phyloP scores from a whole-genome alignment of 208 protist genomes.

The Trichomonas vaginalis region DNA sequence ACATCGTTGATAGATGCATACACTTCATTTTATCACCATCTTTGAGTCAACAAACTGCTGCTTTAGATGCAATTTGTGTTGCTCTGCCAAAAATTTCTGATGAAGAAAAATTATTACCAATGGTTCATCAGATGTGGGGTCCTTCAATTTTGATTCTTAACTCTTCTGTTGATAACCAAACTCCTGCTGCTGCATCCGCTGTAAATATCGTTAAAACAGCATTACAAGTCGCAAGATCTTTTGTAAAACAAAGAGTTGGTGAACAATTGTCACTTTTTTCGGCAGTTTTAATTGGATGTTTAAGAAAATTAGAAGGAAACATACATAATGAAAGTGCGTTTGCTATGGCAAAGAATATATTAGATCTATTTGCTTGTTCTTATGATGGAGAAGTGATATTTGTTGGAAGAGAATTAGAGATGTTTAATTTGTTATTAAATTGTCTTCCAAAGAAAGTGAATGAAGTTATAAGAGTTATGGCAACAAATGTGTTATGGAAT shows the following conservation, averaged over 20 bases:
- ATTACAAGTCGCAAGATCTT: background rate
- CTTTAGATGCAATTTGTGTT: background rate
- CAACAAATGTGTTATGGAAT: background rate
- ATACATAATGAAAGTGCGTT: background rate
- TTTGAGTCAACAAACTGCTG: background rate
- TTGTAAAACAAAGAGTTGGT: background rate
- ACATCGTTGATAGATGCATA: background rate
- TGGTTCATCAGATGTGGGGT: constrained; percentile 11
- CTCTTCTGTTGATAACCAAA: background rate
- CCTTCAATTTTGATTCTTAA: background rate
- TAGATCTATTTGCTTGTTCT: background rate
- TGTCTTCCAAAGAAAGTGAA: background rate
- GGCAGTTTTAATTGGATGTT: background rate
- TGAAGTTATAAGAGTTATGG: background rate
- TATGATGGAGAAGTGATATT: background rate
- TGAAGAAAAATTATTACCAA: background rate
- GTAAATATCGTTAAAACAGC: background rate
- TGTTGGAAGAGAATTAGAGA: background rate
- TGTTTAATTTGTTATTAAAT: background rate
- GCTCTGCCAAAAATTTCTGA: background rate
- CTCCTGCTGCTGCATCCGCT: background rate
- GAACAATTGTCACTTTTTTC: background rate
- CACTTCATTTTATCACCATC: background rate
- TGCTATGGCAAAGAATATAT: background rate
- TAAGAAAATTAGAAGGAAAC: background rate